Conservation (phyloP, 2,329 filamentous ascomycete species). For the Calonectria hawksworthii region DNA sequence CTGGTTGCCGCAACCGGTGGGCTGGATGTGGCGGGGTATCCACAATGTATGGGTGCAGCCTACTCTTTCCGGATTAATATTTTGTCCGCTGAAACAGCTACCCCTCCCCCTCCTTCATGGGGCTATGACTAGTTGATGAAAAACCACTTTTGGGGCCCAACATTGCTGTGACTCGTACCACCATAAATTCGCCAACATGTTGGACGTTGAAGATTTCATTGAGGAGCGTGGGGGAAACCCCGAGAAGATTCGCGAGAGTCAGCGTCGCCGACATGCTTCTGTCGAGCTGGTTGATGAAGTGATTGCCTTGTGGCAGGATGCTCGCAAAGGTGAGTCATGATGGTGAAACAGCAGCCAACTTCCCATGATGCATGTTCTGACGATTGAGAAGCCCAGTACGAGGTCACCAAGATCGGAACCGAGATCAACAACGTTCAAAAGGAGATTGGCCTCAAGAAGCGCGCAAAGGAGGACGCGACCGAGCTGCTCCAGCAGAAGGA, state of each 20-base stretch:
- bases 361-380: slow-evolving; percentile 25
- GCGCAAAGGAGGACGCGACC: slow-evolving; percentile 90
- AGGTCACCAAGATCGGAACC: slow-evolving; percentile 82
- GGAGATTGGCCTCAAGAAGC: slow-evolving; percentile 92
- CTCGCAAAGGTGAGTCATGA: slow-evolving; percentile 72
- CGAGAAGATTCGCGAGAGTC: slow-evolving; percentile 91
- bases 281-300: slow-evolving; percentile 92
- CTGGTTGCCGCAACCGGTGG: no score
- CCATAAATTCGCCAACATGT: slow-evolving; percentile 63
- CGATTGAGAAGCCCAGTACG: slow-evolving; percentile 71
- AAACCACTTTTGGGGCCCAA: slow-evolving; percentile 38
- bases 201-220: slow-evolving; percentile 85
- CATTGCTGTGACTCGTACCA: slow-evolving; percentile 35
- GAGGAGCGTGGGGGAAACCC: slow-evolving; percentile 91
- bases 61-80: neutral
- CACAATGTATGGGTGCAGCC: neutral
- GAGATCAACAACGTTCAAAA: slow-evolving; percentile 93
- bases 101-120: slow-evolving; percentile 47
- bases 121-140: slow-evolving; percentile 42
- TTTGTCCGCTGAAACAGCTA: slow-evolving; percentile 12
- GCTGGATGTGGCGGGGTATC: neutral
- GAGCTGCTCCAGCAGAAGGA: slow-evolving; percentile 85
- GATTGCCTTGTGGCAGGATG: slow-evolving; percentile 87
- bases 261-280: slow-evolving; percentile 83
- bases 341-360: slow-evolving; percentile 16